Percentiles rank a stretch among this genome's conserved stretches.
phyloP scores from a whole-genome alignment of 2,329 filamentous ascomycete species.

The Alternaria brassicae region DNA sequence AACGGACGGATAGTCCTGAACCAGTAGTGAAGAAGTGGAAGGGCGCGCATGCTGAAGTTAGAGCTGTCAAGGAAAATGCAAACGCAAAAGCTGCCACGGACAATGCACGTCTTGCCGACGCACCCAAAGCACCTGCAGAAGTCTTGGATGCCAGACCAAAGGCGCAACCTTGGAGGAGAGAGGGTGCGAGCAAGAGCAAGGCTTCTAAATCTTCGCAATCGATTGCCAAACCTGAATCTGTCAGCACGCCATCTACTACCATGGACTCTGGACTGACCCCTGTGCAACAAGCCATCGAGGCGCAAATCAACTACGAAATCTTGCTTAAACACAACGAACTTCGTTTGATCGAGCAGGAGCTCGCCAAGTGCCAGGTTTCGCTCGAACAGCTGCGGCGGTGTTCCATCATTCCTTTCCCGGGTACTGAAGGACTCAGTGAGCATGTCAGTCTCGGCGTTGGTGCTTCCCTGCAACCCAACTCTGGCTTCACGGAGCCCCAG shows the following conservation, averaged over 20 bases:
- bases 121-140: slow-evolving; percentile 27
- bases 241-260: slow-evolving; percentile 31
- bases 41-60: slow-evolving; percentile 43
- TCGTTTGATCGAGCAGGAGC: slow-evolving; percentile 91
- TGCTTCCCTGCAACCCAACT: slow-evolving; percentile 67
- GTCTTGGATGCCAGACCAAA: slow-evolving; percentile 36
- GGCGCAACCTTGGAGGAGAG: slow-evolving; percentile 40
- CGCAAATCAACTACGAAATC: slow-evolving; percentile 90
- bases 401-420: slow-evolving; percentile 88
- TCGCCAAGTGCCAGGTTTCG: slow-evolving; percentile 92
- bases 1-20: slow-evolving; percentile 60
- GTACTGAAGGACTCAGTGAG: slow-evolving; percentile 69
- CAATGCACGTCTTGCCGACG: slow-evolving; percentile 22
- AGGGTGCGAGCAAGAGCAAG: slow-evolving; percentile 42
- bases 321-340: slow-evolving; percentile 93
- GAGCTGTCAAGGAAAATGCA: slow-evolving; percentile 20
- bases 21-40: slow-evolving; percentile 52
- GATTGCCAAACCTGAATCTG: slow-evolving; percentile 31
- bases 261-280: slow-evolving; percentile 52
- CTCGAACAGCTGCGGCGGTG: slow-evolving; percentile 93
- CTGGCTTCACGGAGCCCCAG: slow-evolving; percentile 71
- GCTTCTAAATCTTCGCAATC: slow-evolving; percentile 30
- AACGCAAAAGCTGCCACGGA: slow-evolving; percentile 26
- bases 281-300: slow-evolving; percentile 76
- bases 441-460: slow-evolving; percentile 78